These are phyloP conservation scores for Acmispon strigosus DNA, from an alignment of 306 rosid species.

Conservation along the genomic window DNA sequence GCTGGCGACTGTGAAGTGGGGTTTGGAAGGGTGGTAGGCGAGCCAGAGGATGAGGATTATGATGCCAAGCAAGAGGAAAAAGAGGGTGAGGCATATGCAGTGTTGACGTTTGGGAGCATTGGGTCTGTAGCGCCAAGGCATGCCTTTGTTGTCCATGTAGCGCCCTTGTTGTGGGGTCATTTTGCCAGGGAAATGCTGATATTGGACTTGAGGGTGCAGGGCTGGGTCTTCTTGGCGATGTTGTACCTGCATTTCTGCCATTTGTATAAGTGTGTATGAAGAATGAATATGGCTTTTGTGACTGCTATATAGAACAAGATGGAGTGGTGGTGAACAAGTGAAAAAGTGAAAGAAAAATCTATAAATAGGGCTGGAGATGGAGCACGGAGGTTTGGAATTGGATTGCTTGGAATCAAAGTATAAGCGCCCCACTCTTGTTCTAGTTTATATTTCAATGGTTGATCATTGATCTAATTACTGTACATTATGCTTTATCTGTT, in stretches of 20 bases:
- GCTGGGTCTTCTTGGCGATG: not conserved
- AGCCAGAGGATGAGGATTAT: constrained; percentile 61
- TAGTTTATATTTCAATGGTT: constrained; percentile 3
- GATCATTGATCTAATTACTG: not conserved
- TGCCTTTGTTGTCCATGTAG: not conserved
- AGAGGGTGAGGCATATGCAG: constrained; percentile 48
- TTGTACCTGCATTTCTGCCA: constrained; percentile 16
- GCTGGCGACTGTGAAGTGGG: constrained; percentile 48
- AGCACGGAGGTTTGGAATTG: constrained; percentile 12
- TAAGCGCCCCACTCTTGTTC: not conserved
- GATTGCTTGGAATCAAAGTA: constrained; percentile 24
- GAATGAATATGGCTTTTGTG: not conserved
- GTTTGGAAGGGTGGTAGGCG: constrained; percentile 69
- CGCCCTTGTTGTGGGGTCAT: not conserved
- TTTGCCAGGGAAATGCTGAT: not conserved
- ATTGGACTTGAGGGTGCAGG: not conserved
- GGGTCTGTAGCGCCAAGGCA: not conserved
- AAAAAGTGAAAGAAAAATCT: constrained; percentile 22
- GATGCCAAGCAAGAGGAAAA: constrained; percentile 54
- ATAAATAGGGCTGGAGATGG: constrained; percentile 20
- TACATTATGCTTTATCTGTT: not conserved
- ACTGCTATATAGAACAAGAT: not conserved
- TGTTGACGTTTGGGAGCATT: constrained; percentile 23
- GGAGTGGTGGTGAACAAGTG: constrained; percentile 5
- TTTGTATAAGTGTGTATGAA: not conserved